These are phyloP conservation scores for Saccharomycopsis synnaedendra DNA, from an alignment of 805 yeast species.

Conservation along the genomic window DNA sequence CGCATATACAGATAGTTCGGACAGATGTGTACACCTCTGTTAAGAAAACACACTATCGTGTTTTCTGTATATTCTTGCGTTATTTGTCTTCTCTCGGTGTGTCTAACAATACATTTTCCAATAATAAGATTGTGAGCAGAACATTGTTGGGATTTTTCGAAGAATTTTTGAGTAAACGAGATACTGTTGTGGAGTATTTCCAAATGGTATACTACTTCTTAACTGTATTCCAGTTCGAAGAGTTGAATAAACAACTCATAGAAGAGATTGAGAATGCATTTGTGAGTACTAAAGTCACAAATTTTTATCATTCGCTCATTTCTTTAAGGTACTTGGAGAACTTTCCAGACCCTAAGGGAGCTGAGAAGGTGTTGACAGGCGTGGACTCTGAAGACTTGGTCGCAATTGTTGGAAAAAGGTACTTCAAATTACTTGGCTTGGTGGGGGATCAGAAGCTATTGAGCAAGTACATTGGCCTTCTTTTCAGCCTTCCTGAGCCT, in stretches of 20 bases:
- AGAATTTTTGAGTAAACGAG: background rate
- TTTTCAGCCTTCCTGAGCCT: too few species aligned
- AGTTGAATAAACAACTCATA: background rate
- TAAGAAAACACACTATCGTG: background rate
- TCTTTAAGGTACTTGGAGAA: background rate
- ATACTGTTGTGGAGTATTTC: background rate
- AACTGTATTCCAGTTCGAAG: constrained; percentile 1
- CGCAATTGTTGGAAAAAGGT: constrained; percentile 1
- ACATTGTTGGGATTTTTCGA: background rate
- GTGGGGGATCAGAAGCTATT: background rate
- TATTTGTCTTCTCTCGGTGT: background rate
- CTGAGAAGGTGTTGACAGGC: background rate
- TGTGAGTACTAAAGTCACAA: background rate
- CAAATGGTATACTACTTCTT: background rate
- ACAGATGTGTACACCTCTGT: background rate
- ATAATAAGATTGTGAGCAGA: background rate
- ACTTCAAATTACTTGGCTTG: constrained; percentile 4
- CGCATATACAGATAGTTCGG: background rate
- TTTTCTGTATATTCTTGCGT: background rate
- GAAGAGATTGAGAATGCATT: background rate
- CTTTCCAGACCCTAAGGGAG: background rate
- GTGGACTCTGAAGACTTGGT: background rate
- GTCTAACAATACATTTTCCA: background rate
- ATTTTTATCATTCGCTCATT: background rate
- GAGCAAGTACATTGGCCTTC: too few species aligned